Percentiles rank a stretch among this genome's conserved stretches.
Evolutionary conservation across 495 filamentous ascomycete genomes (phyloP).

Genomic region (Neurospora terricola): DNA sequence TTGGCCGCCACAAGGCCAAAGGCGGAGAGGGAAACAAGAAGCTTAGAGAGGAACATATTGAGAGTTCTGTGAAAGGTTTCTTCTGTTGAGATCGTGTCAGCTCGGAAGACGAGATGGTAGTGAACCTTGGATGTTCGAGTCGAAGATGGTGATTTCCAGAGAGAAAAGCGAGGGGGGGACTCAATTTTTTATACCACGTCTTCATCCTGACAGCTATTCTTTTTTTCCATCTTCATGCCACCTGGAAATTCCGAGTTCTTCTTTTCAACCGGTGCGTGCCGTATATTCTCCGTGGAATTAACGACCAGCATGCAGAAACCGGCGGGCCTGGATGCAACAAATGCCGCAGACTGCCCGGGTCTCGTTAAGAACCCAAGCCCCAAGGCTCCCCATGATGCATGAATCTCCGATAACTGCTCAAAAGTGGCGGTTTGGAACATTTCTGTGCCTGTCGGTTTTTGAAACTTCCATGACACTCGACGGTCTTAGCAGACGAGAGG

Average conservation of each 20-base stretch:
- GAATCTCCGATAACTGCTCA: not conserved
- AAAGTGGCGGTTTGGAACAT: not conserved
- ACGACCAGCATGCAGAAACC: not conserved
- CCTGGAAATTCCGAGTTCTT: not conserved
- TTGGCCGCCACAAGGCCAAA: slow-evolving; percentile 27
- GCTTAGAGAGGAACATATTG: slow-evolving; percentile 26
- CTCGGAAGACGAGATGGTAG: not conserved
- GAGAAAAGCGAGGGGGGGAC: not conserved
- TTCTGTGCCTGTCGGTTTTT: not conserved
- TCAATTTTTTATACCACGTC: not conserved
- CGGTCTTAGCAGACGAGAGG: not conserved
- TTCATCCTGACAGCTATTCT: not conserved
- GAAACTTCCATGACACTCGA: not conserved
- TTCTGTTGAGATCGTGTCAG: not conserved
- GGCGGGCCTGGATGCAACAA: not conserved
- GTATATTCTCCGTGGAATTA: not conserved
- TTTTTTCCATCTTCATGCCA: not conserved
- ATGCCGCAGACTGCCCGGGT: not conserved
- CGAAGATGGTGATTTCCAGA: not conserved
- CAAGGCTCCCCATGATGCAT: not conserved
- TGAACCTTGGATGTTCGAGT: not conserved
- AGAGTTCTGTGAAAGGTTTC: slow-evolving; percentile 6
- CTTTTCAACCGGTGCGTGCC: not conserved
- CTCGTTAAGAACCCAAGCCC: not conserved
- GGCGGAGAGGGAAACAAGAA: slow-evolving; percentile 17